Evolutionary conservation across 805 yeast species (phyloP).

Genomic region (Saccharomyces eubayanus): DNA sequence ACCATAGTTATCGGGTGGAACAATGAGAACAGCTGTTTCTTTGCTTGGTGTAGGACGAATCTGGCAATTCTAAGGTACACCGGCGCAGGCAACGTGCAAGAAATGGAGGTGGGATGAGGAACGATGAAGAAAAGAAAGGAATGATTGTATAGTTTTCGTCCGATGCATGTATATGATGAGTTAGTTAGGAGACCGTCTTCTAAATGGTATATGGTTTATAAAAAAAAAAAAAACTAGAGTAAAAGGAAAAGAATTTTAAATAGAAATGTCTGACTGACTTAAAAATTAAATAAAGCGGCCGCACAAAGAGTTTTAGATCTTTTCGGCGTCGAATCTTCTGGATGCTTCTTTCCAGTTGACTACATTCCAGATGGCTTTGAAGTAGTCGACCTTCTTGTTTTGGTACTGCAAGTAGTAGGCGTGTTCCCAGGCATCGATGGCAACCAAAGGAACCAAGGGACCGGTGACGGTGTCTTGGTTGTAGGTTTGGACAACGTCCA

Average conservation of each 20-base stretch:
- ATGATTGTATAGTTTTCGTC: not conserved
- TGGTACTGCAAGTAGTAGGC: conserved; percentile 91
- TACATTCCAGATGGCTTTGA: conserved; percentile 90
- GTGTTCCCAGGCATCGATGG: conserved; percentile 95
- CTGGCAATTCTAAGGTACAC: not conserved
- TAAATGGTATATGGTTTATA: no score
- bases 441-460: conserved; percentile 63
- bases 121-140: not conserved
- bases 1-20: not conserved
- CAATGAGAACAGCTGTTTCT: not conserved
- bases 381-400: conserved; percentile 85
- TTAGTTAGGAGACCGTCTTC: no score
- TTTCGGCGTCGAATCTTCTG: conserved; percentile 45
- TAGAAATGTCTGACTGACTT: not conserved
- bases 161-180: not conserved
- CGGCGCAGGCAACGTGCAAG: not conserved
- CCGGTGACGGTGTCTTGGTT: conserved; percentile 85
- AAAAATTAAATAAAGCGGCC: not conserved
- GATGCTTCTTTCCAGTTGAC: conserved; percentile 91
- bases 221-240: not conserved
- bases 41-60: not conserved
- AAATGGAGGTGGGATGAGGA: not conserved
- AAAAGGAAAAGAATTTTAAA: not conserved
- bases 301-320: not conserved
- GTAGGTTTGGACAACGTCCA: conserved; percentile 72